Conservation (phyloP, 257 asterid species). For the Sherardia arvensis region DNA sequence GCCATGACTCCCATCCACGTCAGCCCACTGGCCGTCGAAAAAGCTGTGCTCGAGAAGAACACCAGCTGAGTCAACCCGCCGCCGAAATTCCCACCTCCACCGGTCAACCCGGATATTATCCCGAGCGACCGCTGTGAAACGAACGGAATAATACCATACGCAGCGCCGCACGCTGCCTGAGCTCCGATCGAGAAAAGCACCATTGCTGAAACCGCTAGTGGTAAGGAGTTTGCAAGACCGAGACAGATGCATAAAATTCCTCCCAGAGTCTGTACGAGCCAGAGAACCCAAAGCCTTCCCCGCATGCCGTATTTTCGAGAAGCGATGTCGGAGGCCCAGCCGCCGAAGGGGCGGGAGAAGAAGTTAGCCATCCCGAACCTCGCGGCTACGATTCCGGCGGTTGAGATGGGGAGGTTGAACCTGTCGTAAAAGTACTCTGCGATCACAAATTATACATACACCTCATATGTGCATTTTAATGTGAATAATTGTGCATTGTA, state of each 20-base stretch:
- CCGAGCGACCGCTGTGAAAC: slow-evolving; percentile 47
- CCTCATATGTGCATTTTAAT: too few species aligned
- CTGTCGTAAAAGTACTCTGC: slow-evolving; percentile 20
- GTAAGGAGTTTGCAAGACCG: slow-evolving; percentile 33
- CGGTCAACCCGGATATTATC: slow-evolving; percentile 37
- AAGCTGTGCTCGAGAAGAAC: slow-evolving; percentile 5
- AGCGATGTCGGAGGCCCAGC: slow-evolving; percentile 31
- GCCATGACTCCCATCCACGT: slow-evolving; percentile 46
- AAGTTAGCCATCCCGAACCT: slow-evolving; percentile 57
- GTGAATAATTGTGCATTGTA: too few species aligned
- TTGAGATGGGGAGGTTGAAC: slow-evolving; percentile 44
- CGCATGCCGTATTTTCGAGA: slow-evolving; percentile 49
- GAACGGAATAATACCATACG: slow-evolving; percentile 45
- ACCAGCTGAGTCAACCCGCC: slow-evolving; percentile 35
- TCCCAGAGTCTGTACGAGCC: slow-evolving; percentile 46
- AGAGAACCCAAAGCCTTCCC: slow-evolving; percentile 46
- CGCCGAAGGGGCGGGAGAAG: slow-evolving; percentile 45
- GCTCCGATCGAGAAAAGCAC: slow-evolving; percentile 47
- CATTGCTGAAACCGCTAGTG: slow-evolving; percentile 34
- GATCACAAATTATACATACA: too few species aligned
- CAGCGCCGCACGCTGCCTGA: slow-evolving; percentile 56
- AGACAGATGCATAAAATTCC: slow-evolving; percentile 41
- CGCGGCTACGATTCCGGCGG: slow-evolving; percentile 50
- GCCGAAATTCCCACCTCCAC: slow-evolving; percentile 61
- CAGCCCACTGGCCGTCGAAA: slow-evolving; percentile 28